Evolutionary conservation across 2,329 filamentous ascomycete species (phyloP), one percentile per base, ranked within the genome.

Genomic region (Venturia asperata): DNA sequence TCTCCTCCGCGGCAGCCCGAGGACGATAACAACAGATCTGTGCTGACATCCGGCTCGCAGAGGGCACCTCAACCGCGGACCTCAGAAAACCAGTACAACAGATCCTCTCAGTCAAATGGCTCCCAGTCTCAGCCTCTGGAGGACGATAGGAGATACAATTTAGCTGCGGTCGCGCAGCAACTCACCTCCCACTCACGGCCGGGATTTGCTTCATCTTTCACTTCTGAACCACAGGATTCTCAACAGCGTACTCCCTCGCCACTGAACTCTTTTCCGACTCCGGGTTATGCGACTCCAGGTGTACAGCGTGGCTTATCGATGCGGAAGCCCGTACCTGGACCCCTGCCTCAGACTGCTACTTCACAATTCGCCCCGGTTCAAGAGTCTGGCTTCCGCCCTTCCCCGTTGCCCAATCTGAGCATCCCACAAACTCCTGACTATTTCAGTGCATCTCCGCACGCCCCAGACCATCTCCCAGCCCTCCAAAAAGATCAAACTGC

Each of bases 211-310:
- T n/a, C 24, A 27, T 19, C n/a, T 7, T 61, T 43, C 10, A 43
- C 60, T 34, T 61, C 24, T 45, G 39, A 45, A 24, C 39, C 60
- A 61, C 42, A 42, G 5, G n/a, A 61, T 61, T 27, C 60, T 34
- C 60, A 61, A 34, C 60, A 43, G 10, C n/a, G 37, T 42, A 61
- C 60, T 39, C 60, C 60, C 17, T 61, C 60, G 55, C 45, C 43
- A n/a, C 30, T 52, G 11, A 30, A 37, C 9, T 39, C 62, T 19
- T 55, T 45, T 37, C 60, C 39, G 5, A 62, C 43, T 21, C 58
- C 39, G 3, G 37, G 37, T n/a, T 42, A 61, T 61, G 34, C 37
- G 41, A 45, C 37, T 62, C n/a, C 39, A 41, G 60, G 60, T 24
- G 39, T 62, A n/a, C 60, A 62, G 39, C 41, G 21, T 43, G n/a